A percentile compares a stretch with the other conserved stretches of the same genome.
These are phyloP conservation scores for Lachancea kluyveri DNA, from an alignment of 805 yeast genomes.

Conservation along the genomic window DNA sequence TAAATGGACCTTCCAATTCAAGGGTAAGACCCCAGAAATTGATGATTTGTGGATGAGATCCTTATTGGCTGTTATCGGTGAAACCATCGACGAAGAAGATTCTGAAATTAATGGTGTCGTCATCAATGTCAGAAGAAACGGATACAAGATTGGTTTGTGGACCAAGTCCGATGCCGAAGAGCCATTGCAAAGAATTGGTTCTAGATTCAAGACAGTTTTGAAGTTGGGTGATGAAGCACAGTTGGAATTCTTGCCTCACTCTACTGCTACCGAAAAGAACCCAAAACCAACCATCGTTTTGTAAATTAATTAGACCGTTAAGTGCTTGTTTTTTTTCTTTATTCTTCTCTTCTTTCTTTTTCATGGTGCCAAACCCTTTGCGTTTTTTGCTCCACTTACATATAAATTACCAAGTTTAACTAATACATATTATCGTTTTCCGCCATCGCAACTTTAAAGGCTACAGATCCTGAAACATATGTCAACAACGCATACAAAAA, in stretches of 20 bases:
- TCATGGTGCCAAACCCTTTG: too few species aligned
- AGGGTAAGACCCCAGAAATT: constrained; percentile 53
- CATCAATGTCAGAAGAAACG: constrained; percentile 77
- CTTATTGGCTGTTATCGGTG: constrained; percentile 87
- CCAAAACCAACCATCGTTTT: constrained; percentile 30
- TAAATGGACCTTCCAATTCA: constrained; percentile 82
- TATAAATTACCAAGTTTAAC: too few species aligned
- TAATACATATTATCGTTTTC: too few species aligned
- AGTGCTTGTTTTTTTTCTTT: too few species aligned
- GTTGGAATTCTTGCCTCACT: constrained; percentile 58
- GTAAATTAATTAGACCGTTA: constrained; percentile 24
- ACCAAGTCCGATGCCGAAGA: constrained; percentile 60
- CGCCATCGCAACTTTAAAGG: too few species aligned
- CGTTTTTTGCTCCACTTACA: too few species aligned
- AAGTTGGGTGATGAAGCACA: constrained; percentile 67
- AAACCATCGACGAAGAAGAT: constrained; percentile 79
- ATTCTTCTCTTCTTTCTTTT: too few species aligned
- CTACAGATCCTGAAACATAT: too few species aligned
- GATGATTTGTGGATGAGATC: constrained; percentile 92
- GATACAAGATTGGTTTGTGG: constrained; percentile 87
- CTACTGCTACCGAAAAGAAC: constrained; percentile 29
- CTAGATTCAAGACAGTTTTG: constrained; percentile 78
- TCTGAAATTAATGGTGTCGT: constrained; percentile 93
- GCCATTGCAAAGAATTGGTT: constrained; percentile 72
- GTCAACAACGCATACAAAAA: too few species aligned